Evolutionary conservation across 1,284 basidiomycete genomes (phyloP).

Genomic region (Pascua sp.): DNA sequence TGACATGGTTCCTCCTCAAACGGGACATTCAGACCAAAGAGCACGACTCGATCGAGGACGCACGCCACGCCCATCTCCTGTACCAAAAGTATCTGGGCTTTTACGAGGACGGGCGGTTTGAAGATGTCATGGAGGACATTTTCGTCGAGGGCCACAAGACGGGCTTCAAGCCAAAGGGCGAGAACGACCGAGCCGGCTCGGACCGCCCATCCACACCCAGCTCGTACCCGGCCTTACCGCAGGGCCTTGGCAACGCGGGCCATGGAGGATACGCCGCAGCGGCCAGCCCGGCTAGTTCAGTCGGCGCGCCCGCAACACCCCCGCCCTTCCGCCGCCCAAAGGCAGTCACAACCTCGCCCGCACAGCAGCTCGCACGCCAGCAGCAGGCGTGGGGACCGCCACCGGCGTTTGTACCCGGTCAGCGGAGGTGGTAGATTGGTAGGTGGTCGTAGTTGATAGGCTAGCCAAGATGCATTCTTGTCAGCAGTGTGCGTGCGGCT

Average conservation of each 20-base stretch:
- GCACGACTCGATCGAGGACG: constrained; percentile 97
- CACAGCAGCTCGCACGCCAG: neutral
- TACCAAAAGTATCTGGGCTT: constrained; percentile 80
- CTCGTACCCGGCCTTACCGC: neutral
- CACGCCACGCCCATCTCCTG: constrained; percentile 77
- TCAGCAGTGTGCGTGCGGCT: neutral
- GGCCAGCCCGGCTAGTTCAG: neutral
- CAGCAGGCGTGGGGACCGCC: neutral
- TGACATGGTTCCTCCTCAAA: constrained; percentile 87
- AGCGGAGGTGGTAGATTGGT: constrained; percentile 8
- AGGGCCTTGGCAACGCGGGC: too few relatives aligned
- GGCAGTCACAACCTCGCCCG: neutral
- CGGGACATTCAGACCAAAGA: constrained; percentile 88
- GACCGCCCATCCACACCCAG: constrained; percentile 1
- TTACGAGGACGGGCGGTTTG: constrained; percentile 72
- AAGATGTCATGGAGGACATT: constrained; percentile 76
- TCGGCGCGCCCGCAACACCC: neutral
- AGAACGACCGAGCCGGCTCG: constrained; percentile 4
- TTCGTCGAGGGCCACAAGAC: constrained; percentile 54
- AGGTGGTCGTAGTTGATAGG: neutral
- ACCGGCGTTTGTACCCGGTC: constrained; percentile 8
- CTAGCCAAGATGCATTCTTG: neutral
- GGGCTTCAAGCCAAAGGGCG: constrained; percentile 16
- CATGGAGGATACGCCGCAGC: neutral
- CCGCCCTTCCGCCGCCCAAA: too few relatives aligned